Base-by-base conservation (phyloP, 352 stramenopile genomes). In the Phytophthora palmivora region DNA sequence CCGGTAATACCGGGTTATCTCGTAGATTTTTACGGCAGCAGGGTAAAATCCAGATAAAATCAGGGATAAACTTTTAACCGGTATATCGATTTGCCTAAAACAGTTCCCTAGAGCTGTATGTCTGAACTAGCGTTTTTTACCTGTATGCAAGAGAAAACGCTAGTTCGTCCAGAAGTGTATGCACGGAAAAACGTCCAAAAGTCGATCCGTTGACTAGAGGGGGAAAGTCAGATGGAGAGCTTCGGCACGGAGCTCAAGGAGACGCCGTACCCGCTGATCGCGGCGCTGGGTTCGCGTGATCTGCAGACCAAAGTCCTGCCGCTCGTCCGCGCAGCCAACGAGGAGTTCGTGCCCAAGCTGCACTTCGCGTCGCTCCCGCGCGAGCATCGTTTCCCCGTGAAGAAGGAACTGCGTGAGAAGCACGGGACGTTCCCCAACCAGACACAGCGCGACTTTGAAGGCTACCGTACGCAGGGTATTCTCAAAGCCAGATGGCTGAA, bases 361-460 rank as follows among this genome's bases (percentile, higher is more conserved):
- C 84, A 89, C 70, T 84, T 94, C 41, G 59, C 74, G 57, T 82
- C 80, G 62, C 61, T 94, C 42, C 83, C 84, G 7, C 75, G 75
- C 30, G 82, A 88, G 49, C 86, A 96, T 60, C 82, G 84, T 1
- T 94, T 94, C 67, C 86, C 86, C 1, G 62, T 49, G 10, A 95
- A 95, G 63, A 96, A 96, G 57, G 86, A 94, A 58, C 67, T 92
- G 24, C 80, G 84, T 45, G 84, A 95, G 71, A 93, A 95, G 57
- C 84, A 92, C 59, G 86, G 82, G 16, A 92, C 84, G 16, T 94
- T 94, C 60, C 82, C 84, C 12, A 91, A 87, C 67, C 85, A 94
- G 65, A 91, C 78, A 50, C 85, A 94, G 71, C 82, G 85, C 41
- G 83, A 92, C 68, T 89, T 92, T 48, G 83, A 92, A n/a, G 78